Evolutionary conservation across 306 rosid genomes (phyloP), one percentile per base, ranked within the genome.

Genomic region (Castanea crenata): DNA sequence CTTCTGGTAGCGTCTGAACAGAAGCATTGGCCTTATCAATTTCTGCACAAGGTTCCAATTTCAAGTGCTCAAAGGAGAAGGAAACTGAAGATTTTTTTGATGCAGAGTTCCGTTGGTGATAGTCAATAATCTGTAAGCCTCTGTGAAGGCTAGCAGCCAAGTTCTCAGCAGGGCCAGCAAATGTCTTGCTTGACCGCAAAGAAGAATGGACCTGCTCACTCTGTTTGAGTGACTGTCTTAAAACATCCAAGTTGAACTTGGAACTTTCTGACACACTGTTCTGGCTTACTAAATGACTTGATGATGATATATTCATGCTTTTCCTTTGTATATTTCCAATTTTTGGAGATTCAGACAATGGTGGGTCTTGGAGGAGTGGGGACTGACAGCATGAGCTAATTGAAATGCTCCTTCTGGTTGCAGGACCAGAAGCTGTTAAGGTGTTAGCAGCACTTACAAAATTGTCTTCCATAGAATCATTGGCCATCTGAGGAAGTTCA

Each of bases 121-220:
- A 23, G 75, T 96, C 99, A 80, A 96, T 93, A 75, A 96, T 90
- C 80, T 93, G 88, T 59, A 96, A 81, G 74, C 99, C 98, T 83
- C 97, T 95, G 78, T 95, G 95, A 54, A 96, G 98, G 83, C 99
- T 96, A 54, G 98, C 94, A 29, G 91, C 99, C 87, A 96, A 88
- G 70, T 94, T 91, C 86, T 93, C 96, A 0, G 98, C 84, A 1
- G 96, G 98, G 71, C 93, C 97, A 13, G 88, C 80, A 71, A 85
- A 87, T 55, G 79, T 83, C 82, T 88, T 90, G 90, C 89, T 88
- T 68, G 93, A 88, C 67, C 76, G 79, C 74, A 92, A 77, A 2
- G 96, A 89, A 54, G 92, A 92, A 55, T 83, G 85, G 65, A 87
- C 54, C 69, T 80, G 75, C 62, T 87, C 89, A 65, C 81, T 86